Evolutionary conservation across 2,329 filamentous ascomycete species (phyloP), one percentile per base, ranked within the genome.

Genomic region (Diaporthe sp.): DNA sequence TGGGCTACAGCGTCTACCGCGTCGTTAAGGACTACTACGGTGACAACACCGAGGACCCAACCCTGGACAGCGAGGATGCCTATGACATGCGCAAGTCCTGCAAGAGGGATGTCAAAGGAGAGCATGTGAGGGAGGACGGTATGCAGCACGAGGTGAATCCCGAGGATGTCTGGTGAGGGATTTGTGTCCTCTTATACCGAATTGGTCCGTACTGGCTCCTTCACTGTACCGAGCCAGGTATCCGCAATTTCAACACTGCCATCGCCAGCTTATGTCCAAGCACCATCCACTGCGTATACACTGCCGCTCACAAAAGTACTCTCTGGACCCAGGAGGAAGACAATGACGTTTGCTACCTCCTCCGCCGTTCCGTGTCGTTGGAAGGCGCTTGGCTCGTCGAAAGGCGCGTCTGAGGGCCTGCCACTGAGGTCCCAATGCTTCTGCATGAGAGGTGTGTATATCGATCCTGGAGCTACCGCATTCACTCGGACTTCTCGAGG

Each of bases 51-150:
- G 89, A 86, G 71, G 89, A 91, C 71, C 90, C 91, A 4, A 90
- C 88, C 13, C 87, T 89, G 75, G 86, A 86, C 22, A 90, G 91
- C 68, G 95, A 97, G 84, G 96, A 98, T 86, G 97, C 96, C 25
- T 97, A 95, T 82, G 97, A 99, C 85, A 99, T 99, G 97, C 91
- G 97, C 77, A 98, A 98, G 83, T 91, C 95, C 50, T 91, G 96
- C 86, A 94, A 90, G 84, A 90, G 96, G 80, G 97, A 99, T 85
- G 90, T 89, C 82, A 90, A 92, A 73, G 85, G 89, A 74, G 90
- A 94, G 82, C 95, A 97, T 83, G 89, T 97, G 64, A 90, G 97
- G 77, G 90, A 93, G 71, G 91, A 96, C 79, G 97, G 97, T 25
- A 94, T 97, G 86, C 88, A 91, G 74, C 92, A 94, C 81, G 89